Base-by-base conservation (phyloP, 768 basidiomycete species). In the Lactifluus hygrophoroides region DNA sequence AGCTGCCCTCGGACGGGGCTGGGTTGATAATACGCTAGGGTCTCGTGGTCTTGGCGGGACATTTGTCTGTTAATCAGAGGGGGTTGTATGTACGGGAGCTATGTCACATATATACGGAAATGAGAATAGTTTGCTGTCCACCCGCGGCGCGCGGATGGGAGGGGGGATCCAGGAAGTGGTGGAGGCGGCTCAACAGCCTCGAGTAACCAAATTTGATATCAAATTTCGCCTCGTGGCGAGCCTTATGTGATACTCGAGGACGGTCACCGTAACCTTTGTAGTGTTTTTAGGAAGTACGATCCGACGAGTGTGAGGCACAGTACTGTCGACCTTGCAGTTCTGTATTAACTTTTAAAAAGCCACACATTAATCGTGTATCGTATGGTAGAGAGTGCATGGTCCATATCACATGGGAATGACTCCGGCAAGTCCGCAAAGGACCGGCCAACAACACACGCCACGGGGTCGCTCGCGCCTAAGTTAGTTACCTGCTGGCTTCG, bases 1-100 rank as follows among this genome's bases (percentile, higher is more conserved):
- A 89, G 76, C 67, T 86, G 87, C 27, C 87, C 86, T 69, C 86
- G 78, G 50, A 88, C 81, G 21, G 86, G 84, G 67, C 81, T 86
- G 49, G 79, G 72, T 51, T 79, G 78, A 61, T 80, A 76, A 64
- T 85, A 79, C 66, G 85, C 78, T 57, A 83, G 74, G 21, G 42
- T 16, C 28, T 53, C 35, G 16, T 57, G 46, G 27, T 58, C 25
- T 25, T 28, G 45, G 34, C 51, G 61, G 19, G 62, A 57, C 62
- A 64, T 64, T 23, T 54, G 35, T 51, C 35, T 27, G 40, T 34
- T 28, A 45, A 43, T 51, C 50, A 43, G 42, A 50, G 19, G 42
- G 45, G 9, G 40, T 27, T 17, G 34, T 23, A 14, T 54, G 19
- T 13, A 35, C 21, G 14, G 38, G 30, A 14, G 37, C 10, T 32